Evolutionary conservation across 1,284 basidiomycete genomes (phyloP), one percentile per base, ranked within the genome.

Genomic region (Ceratobasidium sp.): DNA sequence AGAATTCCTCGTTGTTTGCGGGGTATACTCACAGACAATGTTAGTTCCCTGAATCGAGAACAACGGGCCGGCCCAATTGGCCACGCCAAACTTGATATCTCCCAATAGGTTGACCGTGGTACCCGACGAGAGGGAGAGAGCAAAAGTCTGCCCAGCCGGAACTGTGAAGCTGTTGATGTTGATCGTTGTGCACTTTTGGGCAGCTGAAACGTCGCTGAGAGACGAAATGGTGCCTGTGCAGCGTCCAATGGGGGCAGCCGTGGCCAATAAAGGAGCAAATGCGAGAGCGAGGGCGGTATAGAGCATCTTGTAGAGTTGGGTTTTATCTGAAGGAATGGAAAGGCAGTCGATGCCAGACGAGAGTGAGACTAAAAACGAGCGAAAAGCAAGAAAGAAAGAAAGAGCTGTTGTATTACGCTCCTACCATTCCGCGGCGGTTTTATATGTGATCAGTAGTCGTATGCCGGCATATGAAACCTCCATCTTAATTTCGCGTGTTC

Each of bases 31-130:
- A 85, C 84, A 84, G 18, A 78, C 82, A 45, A 85, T 79, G 48
- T 78, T 75, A 5, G 77, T 74, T 14, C 83, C 85, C 84, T 52
- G 52, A 36, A 57, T 39, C 67, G 46, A 21, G 74, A 81, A 80
- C 45, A 86, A 76, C 8, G 85, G 85, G 18, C 85, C 85, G 0
- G 74, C 76, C 84, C 85, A 85, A 32, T 75, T 79, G 58, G 77
- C 41, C 70, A 82, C 69, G 14, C 81, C 85, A 75, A 87, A 86
- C 23, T 75, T 74, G 41, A 87, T 79, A 12, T 85, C 80, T 12
- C 85, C 85, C 84, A 84, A 78, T 78, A 86, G 77, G 73, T 79
- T 85, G 60, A 39, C 85, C 2, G 80, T 84, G 0, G 84, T 82
- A 2, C 82, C 82, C 18, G 77, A 75, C 61, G 81, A 62, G 45